Evolutionary conservation across 306 rosid genomes (phyloP).

Genomic region (Ormosia emarginata): DNA sequence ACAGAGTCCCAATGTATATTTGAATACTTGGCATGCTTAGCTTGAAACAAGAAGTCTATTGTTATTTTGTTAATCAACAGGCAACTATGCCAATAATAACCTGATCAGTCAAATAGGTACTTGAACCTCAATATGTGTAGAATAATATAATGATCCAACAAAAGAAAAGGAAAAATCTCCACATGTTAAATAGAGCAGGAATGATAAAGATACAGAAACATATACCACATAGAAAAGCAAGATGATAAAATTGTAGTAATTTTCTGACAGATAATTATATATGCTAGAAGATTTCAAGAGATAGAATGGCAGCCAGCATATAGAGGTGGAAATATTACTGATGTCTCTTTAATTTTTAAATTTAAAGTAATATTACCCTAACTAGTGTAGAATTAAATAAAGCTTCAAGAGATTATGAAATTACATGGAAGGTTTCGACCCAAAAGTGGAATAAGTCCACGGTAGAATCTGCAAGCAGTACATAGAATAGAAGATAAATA

Average conservation of each 20-base stretch:
- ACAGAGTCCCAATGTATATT: not conserved
- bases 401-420: slow-evolving; percentile 31
- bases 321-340: not conserved
- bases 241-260: not conserved
- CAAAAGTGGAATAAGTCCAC: slow-evolving; percentile 61
- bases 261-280: not conserved
- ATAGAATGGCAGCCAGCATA: not conserved
- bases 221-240: not conserved
- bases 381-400: slow-evolving; percentile 1
- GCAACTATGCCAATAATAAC: not conserved
- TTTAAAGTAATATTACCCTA: not conserved
- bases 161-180: not conserved
- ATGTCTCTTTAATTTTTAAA: not conserved
- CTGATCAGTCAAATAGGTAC: not conserved
- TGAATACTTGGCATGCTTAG: not conserved
- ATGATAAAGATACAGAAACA: not conserved
- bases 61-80: not conserved
- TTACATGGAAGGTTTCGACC: slow-evolving; percentile 68
- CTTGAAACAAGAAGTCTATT: not conserved
- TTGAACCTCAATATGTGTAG: not conserved
- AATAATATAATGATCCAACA: not conserved
- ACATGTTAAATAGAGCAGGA: not conserved
- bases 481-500: slow-evolving; percentile 16
- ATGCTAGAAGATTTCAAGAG: not conserved
- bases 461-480: slow-evolving; percentile 53